Evolutionary conservation across 257 asterid species (phyloP).

Genomic region (Nicotiana obtusifolia): DNA sequence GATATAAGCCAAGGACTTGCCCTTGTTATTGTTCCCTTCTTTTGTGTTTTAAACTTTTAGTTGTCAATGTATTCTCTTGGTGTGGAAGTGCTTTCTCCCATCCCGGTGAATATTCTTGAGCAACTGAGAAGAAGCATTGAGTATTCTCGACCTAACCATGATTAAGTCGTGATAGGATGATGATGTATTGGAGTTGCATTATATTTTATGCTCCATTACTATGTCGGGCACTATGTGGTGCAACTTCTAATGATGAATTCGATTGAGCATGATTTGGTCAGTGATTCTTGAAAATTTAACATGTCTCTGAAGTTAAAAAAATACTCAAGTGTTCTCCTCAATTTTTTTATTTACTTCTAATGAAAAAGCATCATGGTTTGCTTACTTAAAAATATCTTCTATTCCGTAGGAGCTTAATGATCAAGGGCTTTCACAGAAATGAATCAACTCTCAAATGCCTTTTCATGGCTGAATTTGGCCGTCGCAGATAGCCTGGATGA

Average conservation of each 20-base stretch:
- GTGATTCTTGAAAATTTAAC: background rate
- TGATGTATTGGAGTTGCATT: background rate
- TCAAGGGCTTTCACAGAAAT: slow-evolving; percentile 24
- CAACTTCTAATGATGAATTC: background rate
- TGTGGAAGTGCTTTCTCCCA: background rate
- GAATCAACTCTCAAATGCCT: slow-evolving; percentile 59
- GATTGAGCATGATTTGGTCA: background rate
- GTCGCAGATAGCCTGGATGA: slow-evolving; percentile 34
- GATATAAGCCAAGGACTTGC: background rate
- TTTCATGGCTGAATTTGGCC: slow-evolving; percentile 59
- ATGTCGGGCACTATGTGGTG: background rate
- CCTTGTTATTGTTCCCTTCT: background rate
- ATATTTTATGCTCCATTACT: background rate
- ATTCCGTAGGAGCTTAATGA: slow-evolving; percentile 21
- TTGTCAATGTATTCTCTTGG: background rate
- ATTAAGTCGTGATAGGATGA: background rate
- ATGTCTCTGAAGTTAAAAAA: background rate
- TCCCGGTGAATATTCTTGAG: background rate
- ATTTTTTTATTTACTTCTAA: background rate
- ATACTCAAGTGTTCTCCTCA: background rate
- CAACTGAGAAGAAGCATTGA: background rate
- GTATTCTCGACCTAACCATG: background rate
- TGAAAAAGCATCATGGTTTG: background rate
- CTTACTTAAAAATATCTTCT: background rate
- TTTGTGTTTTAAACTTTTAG: background rate